phyloP scores from a whole-genome alignment of 768 basidiomycete species.

The Nidularia sp. region DNA sequence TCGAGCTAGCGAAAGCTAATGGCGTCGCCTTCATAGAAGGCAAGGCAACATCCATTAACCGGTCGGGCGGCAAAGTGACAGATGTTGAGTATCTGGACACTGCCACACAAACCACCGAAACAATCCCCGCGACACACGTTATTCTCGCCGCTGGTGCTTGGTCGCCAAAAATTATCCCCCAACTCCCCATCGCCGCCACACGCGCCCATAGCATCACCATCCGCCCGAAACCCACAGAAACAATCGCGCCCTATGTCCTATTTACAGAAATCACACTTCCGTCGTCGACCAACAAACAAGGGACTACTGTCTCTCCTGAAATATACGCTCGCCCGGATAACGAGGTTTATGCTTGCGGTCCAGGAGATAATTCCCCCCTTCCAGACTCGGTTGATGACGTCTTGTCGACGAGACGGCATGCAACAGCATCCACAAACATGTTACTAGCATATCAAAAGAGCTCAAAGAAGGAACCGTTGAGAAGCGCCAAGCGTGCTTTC shows the following conservation, averaged over 20 bases:
- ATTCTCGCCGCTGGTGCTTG: conserved; percentile 85
- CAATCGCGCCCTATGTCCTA: conserved; percentile 71
- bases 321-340: conserved; percentile 69
- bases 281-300: conserved; percentile 7
- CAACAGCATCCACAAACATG: conserved; percentile 49
- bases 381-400: conserved; percentile 75
- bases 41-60: conserved; percentile 38
- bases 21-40: conserved; percentile 49
- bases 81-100: conserved; percentile 42
- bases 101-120: conserved; percentile 17
- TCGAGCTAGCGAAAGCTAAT: conserved; percentile 52
- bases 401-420: conserved; percentile 52
- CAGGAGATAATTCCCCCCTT: conserved; percentile 68
- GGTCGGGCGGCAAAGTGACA: conserved; percentile 34
- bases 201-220: conserved; percentile 76
- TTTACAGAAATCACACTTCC: conserved; percentile 68
- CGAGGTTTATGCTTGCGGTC: conserved; percentile 76
- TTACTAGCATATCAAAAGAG: conserved; percentile 56
- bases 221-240: conserved; percentile 34
- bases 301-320: conserved; percentile 46
- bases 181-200: conserved; percentile 55
- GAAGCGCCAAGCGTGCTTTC: conserved; percentile 66
- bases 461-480: conserved; percentile 51
- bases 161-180: conserved; percentile 59
- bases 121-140: conserved; percentile 61